These are phyloP conservation scores for Citrus reticulata DNA, from an alignment of 345 rosid species.

Conservation along the genomic window DNA sequence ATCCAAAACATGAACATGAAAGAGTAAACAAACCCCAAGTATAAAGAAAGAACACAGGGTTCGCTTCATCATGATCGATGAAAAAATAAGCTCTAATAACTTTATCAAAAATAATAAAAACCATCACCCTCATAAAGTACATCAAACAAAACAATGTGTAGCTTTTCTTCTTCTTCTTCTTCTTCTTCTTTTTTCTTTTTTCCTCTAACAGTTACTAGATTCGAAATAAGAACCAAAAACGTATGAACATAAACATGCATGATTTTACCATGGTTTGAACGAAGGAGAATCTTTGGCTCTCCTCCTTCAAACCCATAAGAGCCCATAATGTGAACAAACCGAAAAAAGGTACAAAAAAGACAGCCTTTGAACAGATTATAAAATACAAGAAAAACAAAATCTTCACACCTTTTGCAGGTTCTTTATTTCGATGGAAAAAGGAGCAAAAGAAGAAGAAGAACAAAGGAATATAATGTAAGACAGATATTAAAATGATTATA, in stretches of 20 bases:
- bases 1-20: not conserved
- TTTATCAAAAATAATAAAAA: not conserved
- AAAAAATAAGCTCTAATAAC: not conserved
- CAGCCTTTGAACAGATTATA: not conserved
- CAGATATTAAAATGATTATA: not conserved
- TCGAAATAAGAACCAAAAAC: not conserved
- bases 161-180: too few species aligned
- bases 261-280: slow-evolving; percentile 31
- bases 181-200: not conserved
- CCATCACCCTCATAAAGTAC: not conserved
- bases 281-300: slow-evolving; percentile 22
- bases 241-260: not conserved
- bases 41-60: not conserved
- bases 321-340: slow-evolving; percentile 13
- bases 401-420: not conserved
- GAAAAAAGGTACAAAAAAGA: not conserved
- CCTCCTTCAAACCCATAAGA: slow-evolving; percentile 22
- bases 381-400: not conserved
- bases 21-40: slow-evolving; percentile 2
- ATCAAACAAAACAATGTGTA: not conserved
- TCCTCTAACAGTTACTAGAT: not conserved
- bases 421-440: not conserved
- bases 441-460: not conserved
- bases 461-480: not conserved
- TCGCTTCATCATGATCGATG: not conserved